Evolutionary conservation across 306 rosid species (phyloP).

Genomic region (Prunus fruticosa): DNA sequence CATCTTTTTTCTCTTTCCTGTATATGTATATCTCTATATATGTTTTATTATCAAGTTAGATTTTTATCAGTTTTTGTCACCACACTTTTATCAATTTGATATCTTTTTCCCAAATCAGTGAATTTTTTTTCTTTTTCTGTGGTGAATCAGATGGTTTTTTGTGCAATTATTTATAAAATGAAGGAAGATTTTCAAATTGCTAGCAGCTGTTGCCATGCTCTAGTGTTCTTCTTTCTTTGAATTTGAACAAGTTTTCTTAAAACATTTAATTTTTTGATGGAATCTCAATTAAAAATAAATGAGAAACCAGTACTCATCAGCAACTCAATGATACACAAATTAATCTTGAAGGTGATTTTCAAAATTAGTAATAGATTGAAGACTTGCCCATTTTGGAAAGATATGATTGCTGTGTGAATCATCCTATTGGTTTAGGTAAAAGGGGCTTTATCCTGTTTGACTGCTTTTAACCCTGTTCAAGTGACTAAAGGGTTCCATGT

Average conservation of each 20-base stretch:
- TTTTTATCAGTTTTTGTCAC: background rate
- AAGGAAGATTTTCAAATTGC: background rate
- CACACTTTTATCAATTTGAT: background rate
- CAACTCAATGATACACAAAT: background rate
- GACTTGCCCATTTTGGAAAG: background rate
- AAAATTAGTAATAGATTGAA: background rate
- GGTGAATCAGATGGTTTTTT: background rate
- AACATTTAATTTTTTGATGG: background rate
- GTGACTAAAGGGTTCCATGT: background rate
- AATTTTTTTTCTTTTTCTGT: background rate
- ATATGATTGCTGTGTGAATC: background rate
- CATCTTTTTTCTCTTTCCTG: background rate
- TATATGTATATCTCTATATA: background rate
- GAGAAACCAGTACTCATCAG: background rate
- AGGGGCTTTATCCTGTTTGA: background rate
- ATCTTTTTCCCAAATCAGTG: background rate
- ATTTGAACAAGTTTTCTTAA: background rate
- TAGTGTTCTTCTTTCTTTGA: background rate
- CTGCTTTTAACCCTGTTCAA: background rate
- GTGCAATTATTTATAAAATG: background rate
- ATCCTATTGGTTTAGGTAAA: background rate
- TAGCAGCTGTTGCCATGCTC: background rate
- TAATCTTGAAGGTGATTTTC: background rate
- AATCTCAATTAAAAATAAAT: background rate
- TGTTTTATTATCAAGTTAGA: background rate